Conservation (phyloP, 164 flowering plant genomes). For the Magnolia kwangsiensis region DNA sequence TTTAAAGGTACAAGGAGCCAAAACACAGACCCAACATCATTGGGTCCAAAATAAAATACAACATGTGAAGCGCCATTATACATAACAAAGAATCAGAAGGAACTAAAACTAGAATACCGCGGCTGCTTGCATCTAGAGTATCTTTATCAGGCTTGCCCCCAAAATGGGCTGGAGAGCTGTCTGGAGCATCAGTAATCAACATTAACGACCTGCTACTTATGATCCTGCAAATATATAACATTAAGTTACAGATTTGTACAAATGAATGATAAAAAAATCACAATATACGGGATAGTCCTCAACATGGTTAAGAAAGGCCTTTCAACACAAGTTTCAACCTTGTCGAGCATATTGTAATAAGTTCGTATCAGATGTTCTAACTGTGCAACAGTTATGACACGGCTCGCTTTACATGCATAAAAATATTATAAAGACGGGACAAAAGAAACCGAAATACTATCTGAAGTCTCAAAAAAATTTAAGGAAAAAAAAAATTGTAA, state of each 20-base stretch:
- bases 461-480: no score
- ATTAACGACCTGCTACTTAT: constrained; percentile 77
- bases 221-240: constrained; percentile 46
- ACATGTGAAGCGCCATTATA: background rate
- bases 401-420: no score
- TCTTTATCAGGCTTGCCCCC: constrained; percentile 45
- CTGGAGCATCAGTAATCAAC: constrained; percentile 69
- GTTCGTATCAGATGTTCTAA: no score
- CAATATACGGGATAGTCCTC: no score
- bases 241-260: background rate
- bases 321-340: no score
- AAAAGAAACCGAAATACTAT: no score
- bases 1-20: no score
- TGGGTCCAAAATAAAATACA: background rate
- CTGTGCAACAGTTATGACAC: no score
- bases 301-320: no score
- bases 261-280: background rate
- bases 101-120: constrained; percentile 46
- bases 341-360: no score
- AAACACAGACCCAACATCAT: background rate
- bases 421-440: no score
- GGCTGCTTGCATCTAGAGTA: constrained; percentile 42
- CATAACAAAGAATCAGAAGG: constrained; percentile 5
- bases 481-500: no score
- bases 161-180: constrained; percentile 44